Evolutionary conservation across 805 yeast species (phyloP), one percentile per base, ranked within the genome.

Genomic region (Ogataea populi-albae): DNA sequence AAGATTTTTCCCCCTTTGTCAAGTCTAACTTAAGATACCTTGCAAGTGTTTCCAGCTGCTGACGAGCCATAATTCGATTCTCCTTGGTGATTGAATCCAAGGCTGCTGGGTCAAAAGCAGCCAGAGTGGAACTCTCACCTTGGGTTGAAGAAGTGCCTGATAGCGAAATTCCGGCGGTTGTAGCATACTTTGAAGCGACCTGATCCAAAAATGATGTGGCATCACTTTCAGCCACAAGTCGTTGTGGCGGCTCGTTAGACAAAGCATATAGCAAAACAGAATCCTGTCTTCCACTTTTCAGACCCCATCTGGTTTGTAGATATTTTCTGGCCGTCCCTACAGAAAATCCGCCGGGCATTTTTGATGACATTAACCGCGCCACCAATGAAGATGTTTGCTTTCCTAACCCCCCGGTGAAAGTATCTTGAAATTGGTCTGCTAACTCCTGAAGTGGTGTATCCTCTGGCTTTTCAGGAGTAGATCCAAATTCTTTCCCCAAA

Each of bases 311-410:
- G 29, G 89, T 60, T 68, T 85, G 89, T 62, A 93, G 77, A 68
- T 93, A 86, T 64, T 89, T 87, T 73, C 97, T 83, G 34, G 96
- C 95, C 47, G 76, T 71, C 44, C 96, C 82, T 52, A 91, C 81
- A 31, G 95, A 84, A 67, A 91, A 93, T 15, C 99, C 99, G 75
- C 99, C 99, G 36, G 99, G 98, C 98, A 93, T 93, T 71, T 93
- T 93, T 19, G 97, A 83, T 8, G 98, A 81, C 71, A 89, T 84
- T 57, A 93, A 74, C 68, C 97, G 82, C 45, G 95, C 86, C 46
- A 91, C 72, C 55, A 93, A 75, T 19, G 96, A 83, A 24, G 88
- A 68, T 2, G 98, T 83, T 57, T 89, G 95, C 65, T 93, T 93
- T 62, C 99, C 99, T 49, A 93, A 76, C 47, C 79, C 74, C 50